Evolutionary conservation across 2,329 filamentous ascomycete genomes (phyloP).

Genomic region (Metarhizium guizhouense): DNA sequence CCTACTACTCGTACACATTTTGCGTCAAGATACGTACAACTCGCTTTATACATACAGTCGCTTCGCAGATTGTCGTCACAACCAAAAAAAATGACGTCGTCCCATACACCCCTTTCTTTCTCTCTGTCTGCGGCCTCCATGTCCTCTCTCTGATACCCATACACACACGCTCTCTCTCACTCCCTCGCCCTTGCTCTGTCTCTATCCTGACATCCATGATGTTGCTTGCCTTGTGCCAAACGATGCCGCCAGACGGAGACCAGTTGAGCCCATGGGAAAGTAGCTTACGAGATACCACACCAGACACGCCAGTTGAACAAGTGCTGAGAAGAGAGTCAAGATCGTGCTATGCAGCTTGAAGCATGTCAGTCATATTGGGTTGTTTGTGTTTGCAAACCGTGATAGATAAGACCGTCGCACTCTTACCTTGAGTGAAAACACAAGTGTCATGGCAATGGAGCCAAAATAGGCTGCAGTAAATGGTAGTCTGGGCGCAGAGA

Average conservation of each 20-base stretch:
- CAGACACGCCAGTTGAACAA: constrained; percentile 75
- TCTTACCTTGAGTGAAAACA: constrained; percentile 85
- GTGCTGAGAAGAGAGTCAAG: constrained; percentile 74
- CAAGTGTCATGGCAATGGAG: constrained; percentile 80
- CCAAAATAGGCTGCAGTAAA: constrained; percentile 95
- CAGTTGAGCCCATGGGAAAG: constrained; percentile 91
- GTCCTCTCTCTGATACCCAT: neutral
- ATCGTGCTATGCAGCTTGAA: constrained; percentile 70
- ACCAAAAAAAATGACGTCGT: neutral
- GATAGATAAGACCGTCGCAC: constrained; percentile 17
- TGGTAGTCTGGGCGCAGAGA: constrained; percentile 75
- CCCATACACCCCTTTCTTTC: neutral
- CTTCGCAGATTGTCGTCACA: neutral
- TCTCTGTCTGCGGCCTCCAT: neutral
- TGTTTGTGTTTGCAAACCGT: neutral
- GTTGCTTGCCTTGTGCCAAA: constrained; percentile 80
- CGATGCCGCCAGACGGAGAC: constrained; percentile 74
- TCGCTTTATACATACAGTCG: neutral
- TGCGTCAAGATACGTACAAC: neutral
- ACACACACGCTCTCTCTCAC: neutral
- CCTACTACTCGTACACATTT: neutral
- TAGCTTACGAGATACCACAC: constrained; percentile 95
- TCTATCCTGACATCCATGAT: constrained; percentile 74
- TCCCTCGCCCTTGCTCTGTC: neutral
- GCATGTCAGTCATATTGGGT: constrained; percentile 5